Evolutionary conservation across 2,329 filamentous ascomycete species (phyloP).

Genomic region (Venturiaceae sp.): DNA sequence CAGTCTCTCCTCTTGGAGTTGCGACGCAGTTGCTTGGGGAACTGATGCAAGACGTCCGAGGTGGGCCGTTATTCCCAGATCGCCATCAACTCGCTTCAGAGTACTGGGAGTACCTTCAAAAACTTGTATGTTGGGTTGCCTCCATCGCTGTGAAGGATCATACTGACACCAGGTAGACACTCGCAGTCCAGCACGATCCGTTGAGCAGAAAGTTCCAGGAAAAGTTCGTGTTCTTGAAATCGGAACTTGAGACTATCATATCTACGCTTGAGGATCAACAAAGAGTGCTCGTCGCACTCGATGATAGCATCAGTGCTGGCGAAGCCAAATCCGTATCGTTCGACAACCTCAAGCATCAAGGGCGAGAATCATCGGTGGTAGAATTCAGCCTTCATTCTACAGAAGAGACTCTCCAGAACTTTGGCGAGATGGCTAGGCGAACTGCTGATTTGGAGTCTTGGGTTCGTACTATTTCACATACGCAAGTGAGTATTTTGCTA

Average conservation of each 20-base stretch:
- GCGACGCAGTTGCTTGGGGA: not conserved
- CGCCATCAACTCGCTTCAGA: not conserved
- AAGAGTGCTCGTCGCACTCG: slow-evolving; percentile 9
- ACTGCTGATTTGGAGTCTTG: not conserved
- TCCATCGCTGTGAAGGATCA: not conserved
- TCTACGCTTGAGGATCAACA: slow-evolving; percentile 8
- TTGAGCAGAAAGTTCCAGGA: slow-evolving; percentile 8
- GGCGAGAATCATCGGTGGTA: slow-evolving; percentile 6
- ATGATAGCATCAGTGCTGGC: slow-evolving; percentile 9
- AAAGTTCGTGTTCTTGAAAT: slow-evolving; percentile 8
- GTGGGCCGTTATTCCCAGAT: not conserved
- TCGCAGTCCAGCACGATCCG: slow-evolving; percentile 4
- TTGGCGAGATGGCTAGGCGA: slow-evolving; percentile 9
- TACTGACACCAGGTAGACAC: slow-evolving; percentile 1
- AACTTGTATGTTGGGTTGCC: not conserved
- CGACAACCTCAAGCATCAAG: not conserved
- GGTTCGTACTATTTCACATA: not conserved
- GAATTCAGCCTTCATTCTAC: slow-evolving; percentile 8
- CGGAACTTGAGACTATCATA: slow-evolving; percentile 8
- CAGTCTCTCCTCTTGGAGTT: not conserved
- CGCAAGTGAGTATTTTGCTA: too few species aligned
- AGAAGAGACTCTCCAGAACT: slow-evolving; percentile 10
- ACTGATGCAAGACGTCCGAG: not conserved
- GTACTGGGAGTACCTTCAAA: not conserved
- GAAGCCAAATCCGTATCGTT: slow-evolving; percentile 1